A percentile compares a stretch with the other conserved stretches of the same genome.
phyloP scores from a whole-genome alignment of 345 rosid species.

The Trapa bicornis region DNA sequence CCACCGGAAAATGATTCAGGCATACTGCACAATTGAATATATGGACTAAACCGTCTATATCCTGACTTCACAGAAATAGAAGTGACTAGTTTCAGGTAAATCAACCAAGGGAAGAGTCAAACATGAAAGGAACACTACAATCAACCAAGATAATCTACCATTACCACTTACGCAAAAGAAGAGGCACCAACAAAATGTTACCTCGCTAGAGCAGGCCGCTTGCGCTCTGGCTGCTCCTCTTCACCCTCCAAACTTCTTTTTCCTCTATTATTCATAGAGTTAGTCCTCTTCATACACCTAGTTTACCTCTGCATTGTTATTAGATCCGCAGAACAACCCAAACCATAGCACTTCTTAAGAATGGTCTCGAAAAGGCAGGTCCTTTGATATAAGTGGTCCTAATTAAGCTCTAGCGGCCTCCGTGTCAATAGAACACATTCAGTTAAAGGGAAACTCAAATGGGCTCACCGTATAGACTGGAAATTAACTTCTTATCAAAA shows the following conservation, averaged over 20 bases:
- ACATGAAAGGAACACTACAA: background rate
- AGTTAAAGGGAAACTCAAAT: too few species aligned
- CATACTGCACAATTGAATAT: background rate
- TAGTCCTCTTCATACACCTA: conserved; percentile 45
- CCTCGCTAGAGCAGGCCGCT: conserved; percentile 55
- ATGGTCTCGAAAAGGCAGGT: background rate
- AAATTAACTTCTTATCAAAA: too few species aligned
- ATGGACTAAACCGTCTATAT: background rate
- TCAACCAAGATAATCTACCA: background rate
- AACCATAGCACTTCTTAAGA: background rate
- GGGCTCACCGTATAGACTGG: too few species aligned
- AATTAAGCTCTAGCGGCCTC: too few species aligned
- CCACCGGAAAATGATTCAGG: background rate
- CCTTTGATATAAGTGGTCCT: too few species aligned
- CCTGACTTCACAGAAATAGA: background rate
- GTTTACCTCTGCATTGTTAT: conserved; percentile 30
- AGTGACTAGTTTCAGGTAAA: background rate
- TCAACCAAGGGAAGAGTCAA: background rate
- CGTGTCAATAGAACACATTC: background rate
- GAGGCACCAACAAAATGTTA: background rate
- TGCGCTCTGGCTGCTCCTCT: conserved; percentile 41
- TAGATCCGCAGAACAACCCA: conserved; percentile 2
- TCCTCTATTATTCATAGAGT: conserved; percentile 46
- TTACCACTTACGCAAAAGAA: background rate
- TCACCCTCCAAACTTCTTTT: conserved; percentile 44